phyloP scores from a whole-genome alignment of 352 stramenopile species.

The Pythium aphanidermatum region DNA sequence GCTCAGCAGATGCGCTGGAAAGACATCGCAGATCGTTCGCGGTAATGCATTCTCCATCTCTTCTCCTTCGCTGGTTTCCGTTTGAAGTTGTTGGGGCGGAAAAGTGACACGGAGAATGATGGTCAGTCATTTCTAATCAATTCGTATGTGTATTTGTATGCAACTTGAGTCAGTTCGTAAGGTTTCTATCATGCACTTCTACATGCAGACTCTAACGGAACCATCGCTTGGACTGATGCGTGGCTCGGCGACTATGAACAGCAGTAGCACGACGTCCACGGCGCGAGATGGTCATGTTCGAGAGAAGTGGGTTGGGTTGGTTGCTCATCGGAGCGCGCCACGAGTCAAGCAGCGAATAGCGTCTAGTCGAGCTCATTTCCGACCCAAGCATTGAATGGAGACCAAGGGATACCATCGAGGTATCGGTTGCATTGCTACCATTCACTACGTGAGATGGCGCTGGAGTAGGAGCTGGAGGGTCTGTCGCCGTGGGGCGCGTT shows the following conservation, averaged over 20 bases:
- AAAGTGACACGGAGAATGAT: slow-evolving; percentile 35
- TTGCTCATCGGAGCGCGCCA: slow-evolving; percentile 56
- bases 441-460: too few relatives aligned
- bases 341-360: slow-evolving; percentile 66
- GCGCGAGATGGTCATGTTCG: slow-evolving; percentile 61
- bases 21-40: slow-evolving; percentile 21
- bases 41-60: slow-evolving; percentile 4
- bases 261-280: slow-evolving; percentile 52
- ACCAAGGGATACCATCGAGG: slow-evolving; percentile 4
- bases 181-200: not conserved
- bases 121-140: too few relatives aligned
- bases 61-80: not conserved
- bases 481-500: too few relatives aligned
- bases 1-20: slow-evolving; percentile 26
- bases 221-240: slow-evolving; percentile 45
- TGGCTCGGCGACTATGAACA: slow-evolving; percentile 62
- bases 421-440: too few relatives aligned
- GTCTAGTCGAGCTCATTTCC: slow-evolving; percentile 30
- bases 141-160: too few relatives aligned
- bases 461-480: too few relatives aligned
- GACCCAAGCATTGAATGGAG: slow-evolving; percentile 10
- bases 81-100: not conserved
- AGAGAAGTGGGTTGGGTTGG: slow-evolving; percentile 55
- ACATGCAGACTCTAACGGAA: slow-evolving; percentile 10
- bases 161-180: slow-evolving; percentile 20